phyloP scores from a whole-genome alignment of 1,284 basidiomycete species.

The Phaffia rhodozyma region DNA sequence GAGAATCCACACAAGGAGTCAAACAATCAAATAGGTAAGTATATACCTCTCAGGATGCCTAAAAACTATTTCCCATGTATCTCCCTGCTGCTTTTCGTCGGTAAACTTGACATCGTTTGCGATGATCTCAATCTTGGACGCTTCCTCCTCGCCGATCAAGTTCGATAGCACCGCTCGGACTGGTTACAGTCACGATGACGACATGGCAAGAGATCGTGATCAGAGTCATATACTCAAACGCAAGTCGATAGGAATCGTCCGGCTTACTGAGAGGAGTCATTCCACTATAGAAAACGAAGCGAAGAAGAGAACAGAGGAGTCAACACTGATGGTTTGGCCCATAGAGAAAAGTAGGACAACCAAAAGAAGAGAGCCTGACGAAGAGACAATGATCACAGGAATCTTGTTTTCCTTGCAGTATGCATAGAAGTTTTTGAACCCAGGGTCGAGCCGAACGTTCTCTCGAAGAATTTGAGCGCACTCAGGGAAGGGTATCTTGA shows the following conservation, averaged over 20 bases:
- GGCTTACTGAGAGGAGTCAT: slow-evolving; percentile 11
- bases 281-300: neutral
- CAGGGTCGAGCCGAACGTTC: slow-evolving; percentile 69
- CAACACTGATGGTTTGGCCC: neutral
- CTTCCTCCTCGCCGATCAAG: slow-evolving; percentile 59
- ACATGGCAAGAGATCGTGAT: slow-evolving; percentile 35
- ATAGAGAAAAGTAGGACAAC: neutral
- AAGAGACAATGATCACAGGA: slow-evolving; percentile 84
- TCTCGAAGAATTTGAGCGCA: slow-evolving; percentile 56
- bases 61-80: slow-evolving; percentile 68
- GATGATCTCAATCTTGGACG: slow-evolving; percentile 70
- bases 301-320: neutral
- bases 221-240: neutral
- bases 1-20: too few species aligned
- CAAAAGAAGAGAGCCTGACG: slow-evolving; percentile 39
- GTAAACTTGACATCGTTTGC: slow-evolving; percentile 65
- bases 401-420: slow-evolving; percentile 67
- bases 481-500: slow-evolving; percentile 59
- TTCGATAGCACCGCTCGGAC: slow-evolving; percentile 70
- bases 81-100: slow-evolving; percentile 45
- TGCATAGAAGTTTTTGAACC: slow-evolving; percentile 71
- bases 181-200: slow-evolving; percentile 73
- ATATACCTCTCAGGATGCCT: slow-evolving; percentile 68
- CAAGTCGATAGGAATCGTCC: neutral
- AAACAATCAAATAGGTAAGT: neutral